These are phyloP conservation scores for Venturia asperata DNA, from an alignment of 2,329 filamentous ascomycete genomes.

Conservation along the genomic window DNA sequence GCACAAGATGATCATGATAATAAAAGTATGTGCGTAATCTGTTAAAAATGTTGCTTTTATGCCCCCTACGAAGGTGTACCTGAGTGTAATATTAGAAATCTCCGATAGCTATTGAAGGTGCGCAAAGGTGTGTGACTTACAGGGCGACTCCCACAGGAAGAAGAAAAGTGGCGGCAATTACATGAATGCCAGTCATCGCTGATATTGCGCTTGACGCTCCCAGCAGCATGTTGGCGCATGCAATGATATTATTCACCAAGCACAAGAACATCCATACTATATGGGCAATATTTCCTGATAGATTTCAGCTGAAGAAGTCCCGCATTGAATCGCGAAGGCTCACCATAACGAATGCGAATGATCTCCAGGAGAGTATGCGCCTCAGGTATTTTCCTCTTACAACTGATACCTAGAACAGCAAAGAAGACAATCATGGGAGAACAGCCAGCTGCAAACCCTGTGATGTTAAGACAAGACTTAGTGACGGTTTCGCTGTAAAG, in stretches of 20 bases:
- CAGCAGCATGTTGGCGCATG: constrained; percentile 48
- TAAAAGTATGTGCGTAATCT: constrained; percentile 38
- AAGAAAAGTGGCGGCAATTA: constrained; percentile 45
- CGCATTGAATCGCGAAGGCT: constrained; percentile 26
- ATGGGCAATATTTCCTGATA: constrained; percentile 36
- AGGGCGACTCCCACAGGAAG: constrained; percentile 30
- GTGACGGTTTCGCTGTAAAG: background rate
- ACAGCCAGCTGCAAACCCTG: constrained; percentile 47
- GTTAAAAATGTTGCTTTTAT: constrained; percentile 34
- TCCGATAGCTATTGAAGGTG: background rate
- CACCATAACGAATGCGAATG: constrained; percentile 45
- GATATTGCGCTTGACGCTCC: constrained; percentile 39
- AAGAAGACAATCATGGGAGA: constrained; percentile 53
- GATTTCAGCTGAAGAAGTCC: constrained; percentile 35
- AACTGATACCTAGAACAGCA: constrained; percentile 44
- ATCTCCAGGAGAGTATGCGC: constrained; percentile 50
- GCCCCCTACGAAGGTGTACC: constrained; percentile 37
- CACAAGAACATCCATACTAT: constrained; percentile 47
- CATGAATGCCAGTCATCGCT: constrained; percentile 42
- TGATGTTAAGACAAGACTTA: background rate
- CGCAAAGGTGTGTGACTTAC: background rate
- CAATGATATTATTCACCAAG: constrained; percentile 49
- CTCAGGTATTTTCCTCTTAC: constrained; percentile 47
- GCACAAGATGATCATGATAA: constrained; percentile 48
- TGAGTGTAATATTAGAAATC: background rate